Conservation (phyloP, 805 yeast species). For the Candida nemodendra region DNA sequence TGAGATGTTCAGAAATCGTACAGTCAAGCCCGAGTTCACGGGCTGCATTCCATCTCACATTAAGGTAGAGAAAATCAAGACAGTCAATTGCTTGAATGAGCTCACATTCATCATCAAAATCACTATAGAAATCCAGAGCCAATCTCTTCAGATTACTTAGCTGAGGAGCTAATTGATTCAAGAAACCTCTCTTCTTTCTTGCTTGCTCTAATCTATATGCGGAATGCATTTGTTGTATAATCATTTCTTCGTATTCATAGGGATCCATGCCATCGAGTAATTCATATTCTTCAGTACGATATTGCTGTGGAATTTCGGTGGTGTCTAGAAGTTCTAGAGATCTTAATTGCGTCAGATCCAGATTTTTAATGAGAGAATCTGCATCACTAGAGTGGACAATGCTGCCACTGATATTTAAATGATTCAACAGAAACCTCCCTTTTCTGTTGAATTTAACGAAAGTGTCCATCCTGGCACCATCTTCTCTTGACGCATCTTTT, state of each 20-base stretch:
- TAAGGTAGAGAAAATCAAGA: conserved; percentile 18
- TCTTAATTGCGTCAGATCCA: conserved; percentile 17
- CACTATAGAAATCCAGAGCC: conserved; percentile 22
- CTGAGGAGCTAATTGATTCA: conserved; percentile 11
- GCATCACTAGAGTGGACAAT: conserved; percentile 16
- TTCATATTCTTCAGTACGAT: conserved; percentile 11
- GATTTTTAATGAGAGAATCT: conserved; percentile 5
- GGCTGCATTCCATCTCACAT: conserved; percentile 19
- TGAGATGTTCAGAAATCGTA: conserved; percentile 6
- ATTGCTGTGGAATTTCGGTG: conserved; percentile 15
- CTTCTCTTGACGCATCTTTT: conserved; percentile 6
- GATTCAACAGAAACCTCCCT: conserved; percentile 11
- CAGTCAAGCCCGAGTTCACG: conserved; percentile 7
- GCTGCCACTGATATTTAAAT: conserved; percentile 18
- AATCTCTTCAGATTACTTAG: conserved; percentile 14
- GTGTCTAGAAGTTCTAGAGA: conserved; percentile 19
- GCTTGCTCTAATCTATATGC: not conserved
- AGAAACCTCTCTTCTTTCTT: conserved; percentile 4
- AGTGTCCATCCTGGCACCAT: conserved; percentile 5
- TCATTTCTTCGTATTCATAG: conserved; percentile 11
- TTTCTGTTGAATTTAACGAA: not conserved
- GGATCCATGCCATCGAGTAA: conserved; percentile 14
- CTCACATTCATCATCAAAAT: conserved; percentile 16
- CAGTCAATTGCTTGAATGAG: conserved; percentile 13
- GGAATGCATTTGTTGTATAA: conserved; percentile 2